Evolutionary conservation across 1,284 basidiomycete genomes (phyloP), one percentile per base, ranked within the genome.

Genomic region (Boletus sp.): DNA sequence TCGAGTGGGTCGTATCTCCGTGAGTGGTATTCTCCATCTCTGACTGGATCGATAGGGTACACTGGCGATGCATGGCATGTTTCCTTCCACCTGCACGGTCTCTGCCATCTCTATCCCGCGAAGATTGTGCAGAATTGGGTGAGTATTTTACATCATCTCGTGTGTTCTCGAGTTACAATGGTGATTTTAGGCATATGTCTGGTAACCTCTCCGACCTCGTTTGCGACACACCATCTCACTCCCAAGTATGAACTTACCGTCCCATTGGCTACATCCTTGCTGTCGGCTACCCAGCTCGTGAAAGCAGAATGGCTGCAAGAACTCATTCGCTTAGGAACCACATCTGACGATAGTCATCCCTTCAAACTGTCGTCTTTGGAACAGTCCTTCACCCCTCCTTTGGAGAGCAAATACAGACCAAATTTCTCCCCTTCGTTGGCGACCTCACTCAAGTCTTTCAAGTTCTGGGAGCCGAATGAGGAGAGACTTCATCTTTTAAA

Each of bases 401-500:
- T 60, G 2, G 66, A 74, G 26, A 69, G 67, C 53, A 82, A 81
- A 60, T 81, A 72, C 59, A 74, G 77, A 10, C 86, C 86, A 0
- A 49, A 62, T 0, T 83, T 82, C 52, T 72, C 77, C 3, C 65
- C 77, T 1, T 63, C 71, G 2, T 66, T 88, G 0, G 62, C 73
- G 0, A 46, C 72, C 0, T 54, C 69, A 2, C 69, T 82, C 33
- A 81, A 80, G 59, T 69, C 65, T 1, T 69, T 76, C 57, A 72
- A 69, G 17, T 64, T 76, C 2, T 88, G 85, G 86, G 76, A 81
- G 50, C 78, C 79, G 0, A 80, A 80, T 48, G 81, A 82, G 57
- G 77, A 72, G 47, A 73, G 85, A 12, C 52, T 76, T 9, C 69
- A 72, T 38, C 68, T 88, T 53, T 71, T 88, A 19, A 61, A 65